Percentiles rank a stretch among this genome's conserved stretches.
phyloP scores from a whole-genome alignment of 331 rosid genomes.

The Quercus tomentella region DNA sequence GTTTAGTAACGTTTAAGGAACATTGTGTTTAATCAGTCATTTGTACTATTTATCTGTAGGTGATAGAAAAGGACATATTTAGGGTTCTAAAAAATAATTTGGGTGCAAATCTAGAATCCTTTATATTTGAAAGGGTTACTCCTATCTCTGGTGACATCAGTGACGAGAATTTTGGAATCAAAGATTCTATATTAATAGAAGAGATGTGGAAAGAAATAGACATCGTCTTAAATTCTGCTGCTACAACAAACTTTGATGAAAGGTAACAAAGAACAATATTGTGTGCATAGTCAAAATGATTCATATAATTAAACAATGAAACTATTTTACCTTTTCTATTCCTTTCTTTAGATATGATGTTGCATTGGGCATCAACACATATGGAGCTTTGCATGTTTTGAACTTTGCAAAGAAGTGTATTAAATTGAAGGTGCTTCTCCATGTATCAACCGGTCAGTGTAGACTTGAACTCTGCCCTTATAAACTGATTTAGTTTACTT shows the following conservation, averaged over 20 bases:
- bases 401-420: conserved; percentile 25
- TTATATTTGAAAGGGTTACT: conserved; percentile 18
- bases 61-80: conserved; percentile 19
- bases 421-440: conserved; percentile 35
- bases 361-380: conserved; percentile 26
- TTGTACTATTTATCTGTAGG: not conserved
- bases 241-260: conserved; percentile 18
- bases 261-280: conserved; percentile 2
- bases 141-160: conserved; percentile 20
- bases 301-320: too few species aligned
- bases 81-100: not conserved
- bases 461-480: not conserved
- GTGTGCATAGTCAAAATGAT: too few species aligned
- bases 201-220: conserved; percentile 14
- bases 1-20: not conserved
- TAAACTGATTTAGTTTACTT: too few species aligned
- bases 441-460: conserved; percentile 49
- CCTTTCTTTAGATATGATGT: conserved; percentile 12
- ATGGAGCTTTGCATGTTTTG: conserved; percentile 30
- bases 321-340: not conserved
- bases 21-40: not conserved
- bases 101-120: conserved; percentile 12
- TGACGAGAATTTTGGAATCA: conserved; percentile 7
- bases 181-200: not conserved
- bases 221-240: conserved; percentile 15